phyloP scores from a whole-genome alignment of 805 yeast species.

The Millerozyma acaciae region DNA sequence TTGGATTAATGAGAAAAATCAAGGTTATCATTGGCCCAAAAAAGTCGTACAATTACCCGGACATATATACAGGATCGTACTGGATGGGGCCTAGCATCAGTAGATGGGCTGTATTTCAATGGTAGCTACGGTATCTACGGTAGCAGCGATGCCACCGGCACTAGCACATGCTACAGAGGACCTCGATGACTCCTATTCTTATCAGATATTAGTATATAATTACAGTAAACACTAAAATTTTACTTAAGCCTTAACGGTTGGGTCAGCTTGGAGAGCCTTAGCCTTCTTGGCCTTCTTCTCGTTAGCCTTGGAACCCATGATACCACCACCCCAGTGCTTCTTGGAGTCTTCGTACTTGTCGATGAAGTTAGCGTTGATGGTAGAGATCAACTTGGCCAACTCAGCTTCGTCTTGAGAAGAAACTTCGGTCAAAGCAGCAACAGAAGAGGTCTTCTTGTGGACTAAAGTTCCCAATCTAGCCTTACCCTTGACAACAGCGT shows the following conservation, averaged over 20 bases:
- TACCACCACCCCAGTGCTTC: constrained; percentile 99
- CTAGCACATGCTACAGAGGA: too few species aligned
- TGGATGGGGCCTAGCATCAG: too few species aligned
- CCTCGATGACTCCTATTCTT: too few species aligned
- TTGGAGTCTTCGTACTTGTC: constrained; percentile 94
- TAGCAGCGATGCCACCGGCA: too few species aligned
- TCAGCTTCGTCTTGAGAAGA: constrained; percentile 91
- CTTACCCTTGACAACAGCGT: constrained; percentile 97
- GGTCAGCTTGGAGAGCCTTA: constrained; percentile 45
- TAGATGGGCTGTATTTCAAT: too few species aligned
- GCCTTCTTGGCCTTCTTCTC: constrained; percentile 78
- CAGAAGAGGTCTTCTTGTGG: constrained; percentile 96
- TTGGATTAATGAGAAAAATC: constrained; percentile 21
- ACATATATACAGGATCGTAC: too few species aligned
- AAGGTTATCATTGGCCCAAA: constrained; percentile 21
- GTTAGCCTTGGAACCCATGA: constrained; percentile 91
- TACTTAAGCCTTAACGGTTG: constrained; percentile 10
- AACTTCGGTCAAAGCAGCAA: constrained; percentile 96
- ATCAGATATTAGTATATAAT: constrained; percentile 2
- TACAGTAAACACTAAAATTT: constrained; percentile 3
- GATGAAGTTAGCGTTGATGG: constrained; percentile 88
- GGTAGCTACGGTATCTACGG: too few species aligned
- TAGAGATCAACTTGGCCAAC: constrained; percentile 86
- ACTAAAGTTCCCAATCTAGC: constrained; percentile 97
- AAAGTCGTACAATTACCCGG: constrained; percentile 3